Conservation (phyloP, 2,329 filamentous ascomycete genomes). For the Arthrobotrys sinensis region DNA sequence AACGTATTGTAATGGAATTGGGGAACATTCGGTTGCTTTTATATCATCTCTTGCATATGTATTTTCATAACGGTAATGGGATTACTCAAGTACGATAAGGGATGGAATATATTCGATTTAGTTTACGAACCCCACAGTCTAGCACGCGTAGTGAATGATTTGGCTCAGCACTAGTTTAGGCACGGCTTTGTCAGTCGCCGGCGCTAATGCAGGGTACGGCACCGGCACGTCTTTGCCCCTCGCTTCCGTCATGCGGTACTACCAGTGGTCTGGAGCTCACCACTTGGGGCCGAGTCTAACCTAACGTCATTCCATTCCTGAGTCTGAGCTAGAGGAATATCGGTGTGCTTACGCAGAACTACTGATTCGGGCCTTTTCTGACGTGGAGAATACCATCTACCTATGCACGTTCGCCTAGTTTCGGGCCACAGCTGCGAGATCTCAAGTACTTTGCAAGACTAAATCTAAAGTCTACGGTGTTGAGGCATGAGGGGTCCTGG, state of each 20-base stretch:
- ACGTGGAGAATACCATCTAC: neutral
- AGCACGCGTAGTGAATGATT: neutral
- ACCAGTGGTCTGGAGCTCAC: constrained; percentile 8
- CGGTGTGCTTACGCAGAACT: neutral
- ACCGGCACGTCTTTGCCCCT: constrained; percentile 31
- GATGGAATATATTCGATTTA: constrained; percentile 28
- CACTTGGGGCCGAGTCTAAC: constrained; percentile 4
- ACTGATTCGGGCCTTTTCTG: neutral
- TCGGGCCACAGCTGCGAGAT: too few relatives aligned
- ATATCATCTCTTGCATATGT: constrained; percentile 25
- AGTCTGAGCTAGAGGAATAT: neutral
- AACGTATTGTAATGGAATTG: constrained; percentile 46
- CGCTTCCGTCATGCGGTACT: constrained; percentile 24
- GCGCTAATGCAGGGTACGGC: constrained; percentile 51
- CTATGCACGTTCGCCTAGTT: neutral
- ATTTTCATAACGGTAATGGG: constrained; percentile 14
- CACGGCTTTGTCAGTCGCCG: neutral
- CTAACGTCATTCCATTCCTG: constrained; percentile 13
- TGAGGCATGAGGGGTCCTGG: too few relatives aligned
- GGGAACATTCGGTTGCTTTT: constrained; percentile 30
- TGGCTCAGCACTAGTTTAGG: constrained; percentile 6
- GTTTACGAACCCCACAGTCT: neutral
- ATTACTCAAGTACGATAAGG: constrained; percentile 32
- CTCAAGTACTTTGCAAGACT: too few relatives aligned
- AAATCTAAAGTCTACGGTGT: too few relatives aligned